A percentile compares a stretch with the other conserved stretches of the same genome.
Evolutionary conservation across 176 grass and related monocot genomes (phyloP).

Genomic region (Phragmites australis): DNA sequence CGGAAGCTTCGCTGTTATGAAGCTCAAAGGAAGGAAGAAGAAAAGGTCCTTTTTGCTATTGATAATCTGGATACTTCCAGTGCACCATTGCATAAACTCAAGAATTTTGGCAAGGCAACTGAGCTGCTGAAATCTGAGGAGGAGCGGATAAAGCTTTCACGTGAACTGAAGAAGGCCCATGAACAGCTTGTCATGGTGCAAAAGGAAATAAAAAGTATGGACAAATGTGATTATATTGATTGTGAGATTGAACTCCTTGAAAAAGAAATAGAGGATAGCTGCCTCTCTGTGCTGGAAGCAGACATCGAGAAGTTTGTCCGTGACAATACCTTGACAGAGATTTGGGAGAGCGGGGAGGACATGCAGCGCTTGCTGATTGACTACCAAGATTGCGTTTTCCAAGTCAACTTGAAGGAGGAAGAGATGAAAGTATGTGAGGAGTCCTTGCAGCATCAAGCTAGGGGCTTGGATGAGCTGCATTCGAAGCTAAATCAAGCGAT

Average conservation of each 20-base stretch:
- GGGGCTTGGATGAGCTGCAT: conserved; percentile 55
- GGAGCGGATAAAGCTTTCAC: conserved; percentile 51
- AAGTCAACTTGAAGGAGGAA: conserved; percentile 56
- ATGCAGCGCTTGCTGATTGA: conserved; percentile 54
- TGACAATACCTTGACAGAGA: conserved; percentile 38
- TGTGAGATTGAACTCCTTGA: conserved; percentile 52
- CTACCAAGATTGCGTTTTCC: conserved; percentile 67
- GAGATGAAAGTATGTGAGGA: conserved; percentile 59
- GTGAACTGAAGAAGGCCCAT: conserved; percentile 54
- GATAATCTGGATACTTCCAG: conserved; percentile 50
- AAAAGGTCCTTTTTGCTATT: conserved; percentile 79
- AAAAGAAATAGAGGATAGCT: conserved; percentile 45
- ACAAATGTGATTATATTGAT: conserved; percentile 46
- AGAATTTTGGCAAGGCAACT: conserved; percentile 66
- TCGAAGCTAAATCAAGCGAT: conserved; percentile 48
- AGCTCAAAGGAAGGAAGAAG: conserved; percentile 65
- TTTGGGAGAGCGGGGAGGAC: conserved; percentile 45
- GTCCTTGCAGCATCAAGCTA: conserved; percentile 47
- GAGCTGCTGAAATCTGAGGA: conserved; percentile 87
- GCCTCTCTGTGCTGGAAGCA: conserved; percentile 47
- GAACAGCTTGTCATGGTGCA: conserved; percentile 54
- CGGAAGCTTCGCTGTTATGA: conserved; percentile 60
- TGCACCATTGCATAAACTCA: conserved; percentile 24
- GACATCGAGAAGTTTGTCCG: conserved; percentile 53
- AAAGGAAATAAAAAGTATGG: conserved; percentile 59